phyloP scores from a whole-genome alignment of 495 filamentous ascomycete genomes.

The Penicillium malachiteum region DNA sequence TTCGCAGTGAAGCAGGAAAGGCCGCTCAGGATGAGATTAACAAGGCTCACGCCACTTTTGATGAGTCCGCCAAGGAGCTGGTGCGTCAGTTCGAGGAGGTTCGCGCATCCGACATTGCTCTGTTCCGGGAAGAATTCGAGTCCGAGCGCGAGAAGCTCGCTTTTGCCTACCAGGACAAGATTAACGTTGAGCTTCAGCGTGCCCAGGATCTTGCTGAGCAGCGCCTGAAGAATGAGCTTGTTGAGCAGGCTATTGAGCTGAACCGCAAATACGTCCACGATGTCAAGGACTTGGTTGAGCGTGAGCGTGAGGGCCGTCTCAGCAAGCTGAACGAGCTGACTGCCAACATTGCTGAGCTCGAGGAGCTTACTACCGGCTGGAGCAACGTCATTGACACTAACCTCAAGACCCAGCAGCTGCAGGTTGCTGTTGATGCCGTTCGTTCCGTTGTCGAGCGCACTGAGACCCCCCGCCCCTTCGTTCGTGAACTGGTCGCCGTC shows the following conservation, averaged over 20 bases:
- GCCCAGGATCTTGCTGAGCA: constrained; percentile 75
- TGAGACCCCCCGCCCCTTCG: constrained; percentile 75
- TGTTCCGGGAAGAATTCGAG: constrained; percentile 87
- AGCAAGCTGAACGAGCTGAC: constrained; percentile 79
- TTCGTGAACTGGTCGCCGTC: constrained; percentile 85
- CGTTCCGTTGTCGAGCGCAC: constrained; percentile 74
- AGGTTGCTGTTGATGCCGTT: constrained; percentile 92
- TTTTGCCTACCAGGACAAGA: constrained; percentile 72
- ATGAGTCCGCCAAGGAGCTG: constrained; percentile 75
- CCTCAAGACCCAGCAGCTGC: constrained; percentile 89
- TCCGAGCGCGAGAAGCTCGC: constrained; percentile 76
- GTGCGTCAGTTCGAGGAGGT: constrained; percentile 67
- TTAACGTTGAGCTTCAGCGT: constrained; percentile 71
- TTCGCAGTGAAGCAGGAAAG: constrained; percentile 64
- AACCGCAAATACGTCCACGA: constrained; percentile 78
- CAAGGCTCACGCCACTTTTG: constrained; percentile 70
- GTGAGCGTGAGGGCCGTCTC: constrained; percentile 83
- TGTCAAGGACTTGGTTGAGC: constrained; percentile 79
- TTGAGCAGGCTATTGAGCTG: constrained; percentile 86
- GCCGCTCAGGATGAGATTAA: constrained; percentile 76
- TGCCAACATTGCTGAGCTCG: constrained; percentile 72
- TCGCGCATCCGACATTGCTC: constrained; percentile 69
- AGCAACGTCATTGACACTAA: constrained; percentile 83
- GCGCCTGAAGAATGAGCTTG: constrained; percentile 75
- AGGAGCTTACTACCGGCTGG: constrained; percentile 81